Percentiles rank a stretch among this genome's conserved stretches.
Evolutionary conservation across 768 basidiomycete genomes (phyloP).

Genomic region (Lepiota brunneoincarnata): DNA sequence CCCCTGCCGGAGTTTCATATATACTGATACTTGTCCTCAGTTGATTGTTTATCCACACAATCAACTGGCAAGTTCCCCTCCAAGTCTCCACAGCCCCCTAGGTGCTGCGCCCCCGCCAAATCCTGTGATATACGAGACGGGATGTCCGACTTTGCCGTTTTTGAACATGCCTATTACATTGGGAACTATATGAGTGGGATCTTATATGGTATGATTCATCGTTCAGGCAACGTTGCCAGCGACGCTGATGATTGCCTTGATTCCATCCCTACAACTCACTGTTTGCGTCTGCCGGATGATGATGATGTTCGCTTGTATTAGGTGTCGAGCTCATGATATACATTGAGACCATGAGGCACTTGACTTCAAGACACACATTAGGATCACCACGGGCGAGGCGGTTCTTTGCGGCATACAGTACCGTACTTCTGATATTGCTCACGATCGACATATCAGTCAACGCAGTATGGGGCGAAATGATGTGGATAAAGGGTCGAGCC

Average conservation of each 20-base stretch:
- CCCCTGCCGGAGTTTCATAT: background rate
- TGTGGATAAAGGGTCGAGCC: constrained; percentile 29
- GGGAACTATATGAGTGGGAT: constrained; percentile 30
- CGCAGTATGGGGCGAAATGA: constrained; percentile 27
- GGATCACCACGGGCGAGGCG: constrained; percentile 15
- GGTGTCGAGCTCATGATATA: constrained; percentile 29
- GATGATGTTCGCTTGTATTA: constrained; percentile 6
- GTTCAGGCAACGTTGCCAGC: background rate
- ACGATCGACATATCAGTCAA: constrained; percentile 27
- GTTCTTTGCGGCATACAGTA: constrained; percentile 28
- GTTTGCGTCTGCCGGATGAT: background rate
- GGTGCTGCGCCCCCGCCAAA: too few species aligned
- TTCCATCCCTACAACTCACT: too few species aligned
- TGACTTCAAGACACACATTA: background rate
- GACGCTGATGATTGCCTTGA: background rate
- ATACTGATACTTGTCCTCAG: background rate
- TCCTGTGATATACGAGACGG: too few species aligned
- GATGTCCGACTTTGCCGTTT: constrained; percentile 1
- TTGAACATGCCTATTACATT: constrained; percentile 29
- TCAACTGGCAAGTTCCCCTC: too few species aligned
- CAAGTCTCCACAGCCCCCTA: too few species aligned
- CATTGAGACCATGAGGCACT: constrained; percentile 20
- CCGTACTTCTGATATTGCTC: constrained; percentile 23
- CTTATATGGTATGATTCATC: constrained; percentile 24
- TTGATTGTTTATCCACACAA: too few species aligned